Percentiles rank a stretch among this genome's conserved stretches.
These are phyloP conservation scores for Sugiyamaella pinicola DNA, from an alignment of 1,139 yeast genomes.

Conservation along the genomic window DNA sequence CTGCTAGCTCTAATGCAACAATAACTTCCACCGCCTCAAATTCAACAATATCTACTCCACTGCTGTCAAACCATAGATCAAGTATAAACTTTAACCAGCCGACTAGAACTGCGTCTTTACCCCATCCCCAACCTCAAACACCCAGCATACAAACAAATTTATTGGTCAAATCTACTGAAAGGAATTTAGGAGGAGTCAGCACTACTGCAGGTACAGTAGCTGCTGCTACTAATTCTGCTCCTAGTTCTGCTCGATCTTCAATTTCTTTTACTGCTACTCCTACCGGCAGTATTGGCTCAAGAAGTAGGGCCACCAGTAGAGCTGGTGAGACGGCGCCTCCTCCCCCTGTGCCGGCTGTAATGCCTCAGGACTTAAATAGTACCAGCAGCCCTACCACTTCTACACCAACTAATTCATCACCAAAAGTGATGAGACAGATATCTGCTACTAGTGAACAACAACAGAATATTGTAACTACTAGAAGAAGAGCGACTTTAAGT, in stretches of 20 bases:
- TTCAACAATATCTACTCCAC: constrained; percentile 6
- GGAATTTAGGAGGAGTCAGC: constrained; percentile 9
- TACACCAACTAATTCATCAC: constrained; percentile 19
- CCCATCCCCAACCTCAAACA: constrained; percentile 15
- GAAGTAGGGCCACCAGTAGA: constrained; percentile 34
- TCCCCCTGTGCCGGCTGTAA: constrained; percentile 22
- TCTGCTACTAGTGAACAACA: constrained; percentile 10
- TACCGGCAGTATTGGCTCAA: constrained; percentile 18
- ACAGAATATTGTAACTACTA: constrained; percentile 17
- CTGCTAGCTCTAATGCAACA: neutral
- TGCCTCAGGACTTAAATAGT: constrained; percentile 15
- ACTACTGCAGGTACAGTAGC: constrained; percentile 3
- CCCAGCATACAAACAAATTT: constrained; percentile 17
- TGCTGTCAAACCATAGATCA: constrained; percentile 5
- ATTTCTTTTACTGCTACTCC: constrained; percentile 25
- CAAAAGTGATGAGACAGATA: constrained; percentile 11
- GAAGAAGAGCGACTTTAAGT: constrained; percentile 34
- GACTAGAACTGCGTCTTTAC: constrained; percentile 1
- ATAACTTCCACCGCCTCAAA: constrained; percentile 6
- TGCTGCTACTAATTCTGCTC: constrained; percentile 13
- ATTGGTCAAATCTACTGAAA: no score
- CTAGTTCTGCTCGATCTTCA: constrained; percentile 25
- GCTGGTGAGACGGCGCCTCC: constrained; percentile 31
- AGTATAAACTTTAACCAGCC: constrained; percentile 12
- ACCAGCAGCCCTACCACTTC: constrained; percentile 14